Percentiles rank a stretch among this genome's conserved stretches.
Evolutionary conservation across 1,284 basidiomycete genomes (phyloP).

Genomic region (Vanrija sp.): DNA sequence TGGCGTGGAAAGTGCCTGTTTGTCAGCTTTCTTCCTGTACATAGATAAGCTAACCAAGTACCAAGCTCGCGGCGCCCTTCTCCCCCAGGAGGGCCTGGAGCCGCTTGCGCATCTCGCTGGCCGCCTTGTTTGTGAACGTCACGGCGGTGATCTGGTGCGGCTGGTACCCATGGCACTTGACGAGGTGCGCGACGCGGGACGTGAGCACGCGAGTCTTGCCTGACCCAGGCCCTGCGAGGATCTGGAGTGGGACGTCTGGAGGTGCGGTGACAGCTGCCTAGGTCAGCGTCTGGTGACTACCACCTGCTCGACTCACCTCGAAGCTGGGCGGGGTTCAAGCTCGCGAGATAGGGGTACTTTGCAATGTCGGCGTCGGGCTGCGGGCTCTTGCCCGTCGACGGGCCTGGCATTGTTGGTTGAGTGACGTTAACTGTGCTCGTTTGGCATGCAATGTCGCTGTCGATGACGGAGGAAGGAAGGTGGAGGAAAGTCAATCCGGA

Average conservation of each 20-base stretch:
- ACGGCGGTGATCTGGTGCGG: conserved; percentile 70
- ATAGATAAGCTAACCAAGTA: conserved; percentile 51
- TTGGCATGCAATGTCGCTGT: neutral
- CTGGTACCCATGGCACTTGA: conserved; percentile 57
- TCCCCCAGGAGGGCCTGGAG: conserved; percentile 68
- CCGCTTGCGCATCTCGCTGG: conserved; percentile 78
- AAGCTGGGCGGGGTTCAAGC: conserved; percentile 39
- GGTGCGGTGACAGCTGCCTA: conserved; percentile 62
- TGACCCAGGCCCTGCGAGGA: conserved; percentile 78
- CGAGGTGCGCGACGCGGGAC: conserved; percentile 70
- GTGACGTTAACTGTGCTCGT: too few species aligned
- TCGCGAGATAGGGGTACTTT: conserved; percentile 31
- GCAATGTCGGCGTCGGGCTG: neutral
- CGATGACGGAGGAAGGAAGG: neutral
- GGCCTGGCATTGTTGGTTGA: neutral
- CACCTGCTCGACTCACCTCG: conserved; percentile 26
- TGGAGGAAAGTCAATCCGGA: too few species aligned
- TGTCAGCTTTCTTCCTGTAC: neutral
- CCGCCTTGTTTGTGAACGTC: conserved; percentile 85
- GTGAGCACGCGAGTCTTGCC: conserved; percentile 70
- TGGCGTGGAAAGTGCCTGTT: conserved; percentile 78
- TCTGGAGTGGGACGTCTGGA: conserved; percentile 65
- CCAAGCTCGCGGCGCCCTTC: conserved; percentile 58
- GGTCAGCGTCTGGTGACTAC: neutral
- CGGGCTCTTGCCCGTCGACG: neutral